These are phyloP conservation scores for Aspergillus tubingensis DNA, from an alignment of 2,329 filamentous ascomycete species.

Conservation along the genomic window DNA sequence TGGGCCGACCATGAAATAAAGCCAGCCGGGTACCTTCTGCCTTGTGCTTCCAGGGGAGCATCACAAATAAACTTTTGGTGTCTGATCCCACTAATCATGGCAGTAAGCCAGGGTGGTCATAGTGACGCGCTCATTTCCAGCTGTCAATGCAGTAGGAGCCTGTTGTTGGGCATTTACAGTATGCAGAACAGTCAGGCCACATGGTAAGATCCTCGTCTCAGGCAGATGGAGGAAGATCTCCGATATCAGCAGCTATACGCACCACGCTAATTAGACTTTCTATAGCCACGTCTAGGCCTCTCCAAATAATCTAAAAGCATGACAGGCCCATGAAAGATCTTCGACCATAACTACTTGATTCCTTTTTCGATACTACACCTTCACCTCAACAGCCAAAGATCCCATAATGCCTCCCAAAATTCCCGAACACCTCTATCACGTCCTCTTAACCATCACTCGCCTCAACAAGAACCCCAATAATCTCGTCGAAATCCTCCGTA, in stretches of 20 bases:
- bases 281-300: neutral
- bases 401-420: neutral
- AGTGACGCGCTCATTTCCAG: neutral
- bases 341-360: neutral
- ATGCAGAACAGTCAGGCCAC: neutral
- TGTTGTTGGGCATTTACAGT: neutral
- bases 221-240: neutral
- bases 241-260: neutral
- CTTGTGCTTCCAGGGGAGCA: neutral
- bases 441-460: slow-evolving; percentile 27
- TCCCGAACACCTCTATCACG: slow-evolving; percentile 26
- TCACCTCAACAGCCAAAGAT: neutral
- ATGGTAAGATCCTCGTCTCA: neutral
- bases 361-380: neutral
- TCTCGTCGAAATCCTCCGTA: slow-evolving; percentile 28
- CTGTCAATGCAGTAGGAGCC: neutral
- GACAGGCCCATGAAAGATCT: neutral
- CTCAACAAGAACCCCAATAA: slow-evolving; percentile 27
- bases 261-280: neutral
- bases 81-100: neutral
- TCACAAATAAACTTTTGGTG: neutral
- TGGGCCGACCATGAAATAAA: neutral
- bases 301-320: neutral
- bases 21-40: neutral
- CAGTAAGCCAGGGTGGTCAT: neutral